phyloP scores from a whole-genome alignment of 306 rosid genomes.

The Trifolium pratense region DNA sequence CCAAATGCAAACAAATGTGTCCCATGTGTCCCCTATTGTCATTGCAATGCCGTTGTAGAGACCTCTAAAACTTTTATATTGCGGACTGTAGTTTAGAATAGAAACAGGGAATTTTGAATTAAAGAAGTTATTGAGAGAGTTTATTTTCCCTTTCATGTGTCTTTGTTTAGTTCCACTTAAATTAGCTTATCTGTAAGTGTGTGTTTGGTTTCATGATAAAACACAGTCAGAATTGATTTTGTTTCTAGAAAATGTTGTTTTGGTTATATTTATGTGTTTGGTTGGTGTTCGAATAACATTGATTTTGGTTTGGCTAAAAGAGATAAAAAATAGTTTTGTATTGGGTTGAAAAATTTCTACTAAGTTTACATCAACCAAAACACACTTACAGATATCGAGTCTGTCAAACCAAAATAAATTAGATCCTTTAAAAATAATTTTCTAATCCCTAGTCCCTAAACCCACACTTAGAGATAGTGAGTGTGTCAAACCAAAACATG shows the following conservation, averaged over 20 bases:
- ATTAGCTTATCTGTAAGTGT: too few species aligned
- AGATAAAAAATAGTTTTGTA: not conserved
- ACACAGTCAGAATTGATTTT: too few species aligned
- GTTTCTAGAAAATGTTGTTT: too few species aligned
- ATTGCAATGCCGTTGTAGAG: not conserved
- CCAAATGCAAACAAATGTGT: not conserved
- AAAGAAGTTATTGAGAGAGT: not conserved
- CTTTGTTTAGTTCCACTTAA: too few species aligned
- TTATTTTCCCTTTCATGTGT: not conserved
- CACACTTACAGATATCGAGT: constrained; percentile 37
- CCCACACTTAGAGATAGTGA: too few species aligned
- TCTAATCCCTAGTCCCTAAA: too few species aligned
- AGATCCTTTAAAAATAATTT: too few species aligned
- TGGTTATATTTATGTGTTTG: not conserved
- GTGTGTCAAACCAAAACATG: too few species aligned
- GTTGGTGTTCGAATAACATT: not conserved
- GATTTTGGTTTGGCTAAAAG: not conserved
- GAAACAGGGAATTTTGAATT: not conserved
- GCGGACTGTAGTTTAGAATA: not conserved
- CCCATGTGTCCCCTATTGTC: not conserved
- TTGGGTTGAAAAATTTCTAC: too few species aligned
- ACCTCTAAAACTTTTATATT: not conserved
- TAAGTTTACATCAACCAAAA: constrained; percentile 12
- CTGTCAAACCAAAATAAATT: too few species aligned
- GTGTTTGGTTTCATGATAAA: too few species aligned